Conservation (phyloP, 1,284 basidiomycete species). For the Pseudozyma tsukubaensis region DNA sequence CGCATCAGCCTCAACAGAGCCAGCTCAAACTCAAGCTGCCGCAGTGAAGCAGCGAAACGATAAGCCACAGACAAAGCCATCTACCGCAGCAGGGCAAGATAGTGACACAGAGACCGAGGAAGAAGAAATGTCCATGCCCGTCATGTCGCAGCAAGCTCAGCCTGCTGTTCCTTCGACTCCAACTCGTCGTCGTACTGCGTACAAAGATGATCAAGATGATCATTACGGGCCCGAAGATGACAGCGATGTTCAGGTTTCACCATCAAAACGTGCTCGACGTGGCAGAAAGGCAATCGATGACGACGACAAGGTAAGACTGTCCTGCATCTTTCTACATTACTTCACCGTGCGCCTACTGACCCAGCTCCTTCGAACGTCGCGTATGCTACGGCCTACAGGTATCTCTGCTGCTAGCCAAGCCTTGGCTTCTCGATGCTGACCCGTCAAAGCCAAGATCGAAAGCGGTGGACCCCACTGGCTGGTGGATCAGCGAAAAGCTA, state of each 20-base stretch:
- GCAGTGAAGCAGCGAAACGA: no score
- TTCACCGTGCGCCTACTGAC: not conserved
- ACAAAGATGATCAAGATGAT: slow-evolving; percentile 14
- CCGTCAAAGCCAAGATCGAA: slow-evolving; percentile 27
- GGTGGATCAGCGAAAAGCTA: slow-evolving; percentile 77
- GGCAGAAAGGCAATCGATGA: slow-evolving; percentile 11
- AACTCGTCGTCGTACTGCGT: slow-evolving; percentile 8
- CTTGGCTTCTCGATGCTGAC: slow-evolving; percentile 74
- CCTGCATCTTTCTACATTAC: not conserved
- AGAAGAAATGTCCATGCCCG: slow-evolving; percentile 19
- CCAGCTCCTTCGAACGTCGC: not conserved
- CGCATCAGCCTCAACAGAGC: not conserved
- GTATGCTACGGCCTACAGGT: slow-evolving; percentile 6
- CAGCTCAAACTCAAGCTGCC: not conserved
- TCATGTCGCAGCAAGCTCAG: not conserved
- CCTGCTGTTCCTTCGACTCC: not conserved
- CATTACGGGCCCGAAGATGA: slow-evolving; percentile 13
- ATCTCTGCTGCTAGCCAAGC: slow-evolving; percentile 74
- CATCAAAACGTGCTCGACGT: slow-evolving; percentile 27
- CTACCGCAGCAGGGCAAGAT: not conserved
- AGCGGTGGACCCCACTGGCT: slow-evolving; percentile 74
- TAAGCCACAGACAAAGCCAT: not conserved
- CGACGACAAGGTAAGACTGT: slow-evolving; percentile 27
- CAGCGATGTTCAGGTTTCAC: slow-evolving; percentile 21
- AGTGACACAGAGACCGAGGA: slow-evolving; percentile 45